A percentile compares a stretch with the other conserved stretches of the same genome.
Evolutionary conservation across 371 early-diverging fungal genomes (phyloP).

Genomic region (Saksenaea vasiformis): DNA sequence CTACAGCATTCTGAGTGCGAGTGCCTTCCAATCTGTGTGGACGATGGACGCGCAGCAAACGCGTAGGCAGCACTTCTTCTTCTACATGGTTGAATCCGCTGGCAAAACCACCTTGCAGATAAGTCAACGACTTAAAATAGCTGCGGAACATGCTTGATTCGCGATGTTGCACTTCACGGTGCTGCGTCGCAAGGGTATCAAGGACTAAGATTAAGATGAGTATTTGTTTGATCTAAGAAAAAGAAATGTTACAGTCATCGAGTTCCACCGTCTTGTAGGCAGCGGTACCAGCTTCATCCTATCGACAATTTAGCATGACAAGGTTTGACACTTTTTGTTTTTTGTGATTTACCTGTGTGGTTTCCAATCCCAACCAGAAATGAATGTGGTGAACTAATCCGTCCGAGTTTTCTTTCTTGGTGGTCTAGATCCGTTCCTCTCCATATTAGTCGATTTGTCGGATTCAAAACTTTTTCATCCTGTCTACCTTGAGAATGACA

Average conservation of each 20-base stretch:
- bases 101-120: conserved; percentile 74
- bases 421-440: conserved; percentile 47
- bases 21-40: conserved; percentile 36
- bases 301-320: neutral
- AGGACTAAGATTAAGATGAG: conserved; percentile 46
- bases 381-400: conserved; percentile 74
- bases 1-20: conserved; percentile 50
- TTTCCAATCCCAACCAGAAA: conserved; percentile 85
- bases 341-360: conserved; percentile 39
- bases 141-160: conserved; percentile 70
- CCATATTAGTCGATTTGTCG: neutral
- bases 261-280: conserved; percentile 91
- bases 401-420: conserved; percentile 63
- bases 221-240: neutral
- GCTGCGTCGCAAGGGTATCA: conserved; percentile 71
- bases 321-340: neutral
- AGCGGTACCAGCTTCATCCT: conserved; percentile 86
- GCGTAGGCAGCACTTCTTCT: conserved; percentile 54
- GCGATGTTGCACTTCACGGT: conserved; percentile 74
- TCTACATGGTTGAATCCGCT: conserved; percentile 80
- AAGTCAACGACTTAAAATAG: conserved; percentile 62
- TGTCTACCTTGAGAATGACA: conserved; percentile 69
- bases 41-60: conserved; percentile 73
- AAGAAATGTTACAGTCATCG: conserved; percentile 70
- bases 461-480: neutral